Evolutionary conservation across 2,329 filamentous ascomycete genomes (phyloP).

Genomic region (Hypoxylon sp.): DNA sequence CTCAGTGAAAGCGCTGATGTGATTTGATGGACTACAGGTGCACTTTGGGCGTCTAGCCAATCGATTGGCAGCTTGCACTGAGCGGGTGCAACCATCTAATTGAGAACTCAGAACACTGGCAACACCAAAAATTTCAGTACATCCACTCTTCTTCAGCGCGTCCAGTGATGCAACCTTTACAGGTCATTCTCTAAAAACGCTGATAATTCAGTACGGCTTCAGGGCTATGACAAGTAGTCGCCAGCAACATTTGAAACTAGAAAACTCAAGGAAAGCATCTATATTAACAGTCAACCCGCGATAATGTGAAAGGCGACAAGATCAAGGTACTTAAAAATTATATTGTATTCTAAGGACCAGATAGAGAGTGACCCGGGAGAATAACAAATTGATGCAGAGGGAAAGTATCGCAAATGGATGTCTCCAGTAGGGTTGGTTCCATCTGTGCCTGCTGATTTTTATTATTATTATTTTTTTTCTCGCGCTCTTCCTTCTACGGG

Average conservation of each 20-base stretch:
- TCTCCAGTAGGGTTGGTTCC: slow-evolving; percentile 43
- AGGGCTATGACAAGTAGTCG: slow-evolving; percentile 10
- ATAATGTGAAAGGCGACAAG: slow-evolving; percentile 14
- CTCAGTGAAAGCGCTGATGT: slow-evolving; percentile 48
- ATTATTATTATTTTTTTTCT: slow-evolving; percentile 37
- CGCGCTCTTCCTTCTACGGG: slow-evolving; percentile 40
- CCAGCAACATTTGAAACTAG: slow-evolving; percentile 27
- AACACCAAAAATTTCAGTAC: slow-evolving; percentile 45
- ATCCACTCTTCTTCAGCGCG: slow-evolving; percentile 33
- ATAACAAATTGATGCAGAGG: slow-evolving; percentile 36
- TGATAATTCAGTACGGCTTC: slow-evolving; percentile 15
- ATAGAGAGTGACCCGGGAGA: slow-evolving; percentile 35
- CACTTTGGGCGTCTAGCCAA: slow-evolving; percentile 46
- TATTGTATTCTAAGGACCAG: not conserved
- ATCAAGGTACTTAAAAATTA: slow-evolving; percentile 8
- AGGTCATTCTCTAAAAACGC: slow-evolving; percentile 45
- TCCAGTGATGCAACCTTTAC: slow-evolving; percentile 35
- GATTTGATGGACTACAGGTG: slow-evolving; percentile 46
- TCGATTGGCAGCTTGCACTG: slow-evolving; percentile 45
- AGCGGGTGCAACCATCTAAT: slow-evolving; percentile 51
- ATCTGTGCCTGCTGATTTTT: slow-evolving; percentile 40
- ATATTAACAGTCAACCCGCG: not conserved
- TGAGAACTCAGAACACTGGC: slow-evolving; percentile 35
- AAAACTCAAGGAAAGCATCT: slow-evolving; percentile 21
- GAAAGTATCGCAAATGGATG: slow-evolving; percentile 36